phyloP scores from a whole-genome alignment of 2,329 filamentous ascomycete genomes.

The Exophiala phaeomuriformis region DNA sequence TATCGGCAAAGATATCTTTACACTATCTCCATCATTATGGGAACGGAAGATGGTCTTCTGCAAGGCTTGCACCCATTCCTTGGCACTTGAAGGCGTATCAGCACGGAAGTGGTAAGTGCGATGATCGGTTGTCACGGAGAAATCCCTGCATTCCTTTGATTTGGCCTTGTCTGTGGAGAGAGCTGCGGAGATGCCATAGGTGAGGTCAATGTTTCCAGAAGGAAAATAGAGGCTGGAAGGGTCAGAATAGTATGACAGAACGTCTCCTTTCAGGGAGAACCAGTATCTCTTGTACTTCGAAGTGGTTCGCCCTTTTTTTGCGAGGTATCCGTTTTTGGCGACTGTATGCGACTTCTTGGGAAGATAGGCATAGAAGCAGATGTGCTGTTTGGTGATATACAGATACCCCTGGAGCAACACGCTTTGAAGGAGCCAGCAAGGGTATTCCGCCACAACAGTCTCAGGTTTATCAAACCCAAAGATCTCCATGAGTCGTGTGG shows the following conservation, averaged over 20 bases:
- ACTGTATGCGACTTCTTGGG: slow-evolving; percentile 76
- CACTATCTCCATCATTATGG: slow-evolving; percentile 92
- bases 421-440: slow-evolving; percentile 87
- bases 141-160: slow-evolving; percentile 64
- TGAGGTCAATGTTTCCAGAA: slow-evolving; percentile 80
- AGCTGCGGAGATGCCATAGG: slow-evolving; percentile 82
- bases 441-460: slow-evolving; percentile 82
- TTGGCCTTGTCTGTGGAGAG: slow-evolving; percentile 62
- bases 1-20: slow-evolving; percentile 89
- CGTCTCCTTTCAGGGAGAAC: slow-evolving; percentile 87
- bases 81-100: slow-evolving; percentile 78
- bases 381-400: slow-evolving; percentile 87
- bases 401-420: slow-evolving; percentile 89
- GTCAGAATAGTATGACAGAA: slow-evolving; percentile 81
- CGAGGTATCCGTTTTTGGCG: slow-evolving; percentile 79
- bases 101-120: slow-evolving; percentile 81
- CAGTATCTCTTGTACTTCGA: slow-evolving; percentile 84
- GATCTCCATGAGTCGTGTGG: slow-evolving; percentile 69
- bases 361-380: slow-evolving; percentile 97
- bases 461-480: slow-evolving; percentile 77
- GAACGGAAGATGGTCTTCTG: slow-evolving; percentile 93
- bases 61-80: slow-evolving; percentile 91
- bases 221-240: slow-evolving; percentile 85
- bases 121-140: slow-evolving; percentile 73
- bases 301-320: slow-evolving; percentile 81